Evolutionary conservation across 2,329 filamentous ascomycete genomes (phyloP), one percentile per base, ranked within the genome.

Genomic region (Ramichloridium luteum): DNA sequence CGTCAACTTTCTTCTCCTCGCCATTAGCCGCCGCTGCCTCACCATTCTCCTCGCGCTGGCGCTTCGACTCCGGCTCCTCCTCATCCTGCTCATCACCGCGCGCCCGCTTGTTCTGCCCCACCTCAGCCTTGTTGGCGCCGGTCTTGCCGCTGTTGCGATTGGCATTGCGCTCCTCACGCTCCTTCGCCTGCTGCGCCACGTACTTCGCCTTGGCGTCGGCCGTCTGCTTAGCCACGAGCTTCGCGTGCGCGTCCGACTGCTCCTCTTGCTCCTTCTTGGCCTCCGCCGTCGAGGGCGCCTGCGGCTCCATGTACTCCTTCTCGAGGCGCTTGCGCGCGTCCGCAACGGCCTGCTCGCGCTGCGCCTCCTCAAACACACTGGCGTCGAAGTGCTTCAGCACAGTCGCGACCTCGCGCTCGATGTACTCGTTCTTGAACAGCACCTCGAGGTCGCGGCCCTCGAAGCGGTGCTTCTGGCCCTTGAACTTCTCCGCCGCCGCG

Each of bases 391-490:
- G 27, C 43, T 16, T 38, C 39, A 13, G 37, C 37, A 28, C 36
- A 32, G 20, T 43, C 36, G 27, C 39, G 38, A 23, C 20, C 32
- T 45, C 41, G 27, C 44, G 40, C 34, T 45, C 56, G 44, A 80
- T 78, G 58, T 98, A 98, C 12, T 74, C 80, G 49, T 74, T 72
- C 76, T 98, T 98, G 59, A 74, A 77, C 74, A 83, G 86, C 62
- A 90, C 77, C 54, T 76, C 63, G 31, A 96, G 68, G 18, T 83
- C 76, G 44, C 81, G 68, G 31, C 70, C 85, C 57, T 93, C 77
- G 75, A 77, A 98, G 56, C 77, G 73, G 37, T 90, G 90, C 57
- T 80, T 77, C 13, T 82, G 77, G 33, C 93, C 80, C 25, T 84
- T 63, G 61, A 98, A 98, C 37, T 75, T 74, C 56, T 85, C 70